phyloP scores from a whole-genome alignment of 495 filamentous ascomycete species.

The Penicillium maclennaniae region DNA sequence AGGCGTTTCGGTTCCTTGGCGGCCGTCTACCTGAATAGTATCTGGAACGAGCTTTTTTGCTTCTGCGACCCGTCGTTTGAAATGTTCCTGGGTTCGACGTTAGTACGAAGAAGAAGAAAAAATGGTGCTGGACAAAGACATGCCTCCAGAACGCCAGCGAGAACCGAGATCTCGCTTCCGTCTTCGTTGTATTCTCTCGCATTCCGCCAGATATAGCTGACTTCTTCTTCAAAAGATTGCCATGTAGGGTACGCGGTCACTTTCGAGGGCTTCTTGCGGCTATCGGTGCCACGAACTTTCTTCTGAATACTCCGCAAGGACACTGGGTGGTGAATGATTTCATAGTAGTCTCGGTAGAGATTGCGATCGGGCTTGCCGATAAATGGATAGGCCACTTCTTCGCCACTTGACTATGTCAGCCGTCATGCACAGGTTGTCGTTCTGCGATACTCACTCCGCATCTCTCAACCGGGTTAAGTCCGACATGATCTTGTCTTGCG shows the following conservation, averaged over 20 bases:
- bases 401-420: constrained; percentile 17
- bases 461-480: constrained; percentile 64
- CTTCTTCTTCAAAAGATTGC: constrained; percentile 73
- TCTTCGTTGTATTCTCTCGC: constrained; percentile 87
- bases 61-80: constrained; percentile 59
- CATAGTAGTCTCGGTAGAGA: constrained; percentile 62
- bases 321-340: constrained; percentile 67
- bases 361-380: constrained; percentile 33
- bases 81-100: constrained; percentile 49
- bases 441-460: constrained; percentile 46
- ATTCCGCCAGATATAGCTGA: constrained; percentile 78
- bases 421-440: neutral
- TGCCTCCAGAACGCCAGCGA: constrained; percentile 75
- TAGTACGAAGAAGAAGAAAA: constrained; percentile 12
- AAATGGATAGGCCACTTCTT: constrained; percentile 30
- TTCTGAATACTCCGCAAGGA: constrained; percentile 69
- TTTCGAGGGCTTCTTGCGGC: constrained; percentile 59
- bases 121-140: constrained; percentile 6
- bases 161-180: constrained; percentile 67
- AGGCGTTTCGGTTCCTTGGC: constrained; percentile 22
- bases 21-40: constrained; percentile 60
- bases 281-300: constrained; percentile 62
- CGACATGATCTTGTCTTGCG: constrained; percentile 72
- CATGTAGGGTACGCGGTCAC: constrained; percentile 71
- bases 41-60: constrained; percentile 64